Base-by-base conservation (phyloP, 768 basidiomycete species). In the Pleurotus eryngii region DNA sequence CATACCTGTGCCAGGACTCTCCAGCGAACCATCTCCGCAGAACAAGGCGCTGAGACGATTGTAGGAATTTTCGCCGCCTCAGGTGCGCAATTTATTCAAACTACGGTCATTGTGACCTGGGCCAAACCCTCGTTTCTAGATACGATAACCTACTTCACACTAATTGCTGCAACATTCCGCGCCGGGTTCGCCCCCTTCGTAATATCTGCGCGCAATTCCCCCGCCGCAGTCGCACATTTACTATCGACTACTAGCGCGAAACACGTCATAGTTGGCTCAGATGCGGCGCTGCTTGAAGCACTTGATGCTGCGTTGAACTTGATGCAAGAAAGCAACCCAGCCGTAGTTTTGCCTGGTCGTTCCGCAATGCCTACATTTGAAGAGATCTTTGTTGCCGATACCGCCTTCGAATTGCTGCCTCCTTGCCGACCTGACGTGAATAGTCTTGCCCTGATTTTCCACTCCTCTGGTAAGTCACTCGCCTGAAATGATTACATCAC, bases 191-290 rank as follows among this genome's bases (percentile, higher is more conserved):
- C 63, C 8, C 60, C 70, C 1, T 63, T 72, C 35, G 59, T 69
- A 20, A 60, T 73, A 15, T 74, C 73, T 8, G 71, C 70, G 5
- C 69, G 73, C 62, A 80, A 77, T 63, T 77, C 76, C 0, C 67
- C 75, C 0, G 65, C 74, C 4, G 77, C 76, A 6, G 71, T 76
- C 35, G 75, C 77, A 1, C 76, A 79, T 55, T 67, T 81, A 14
- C 65, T 76, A 57, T 60, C 63, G 6, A 49, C 11, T 22, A 56
- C 55, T 18, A 27, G 42, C 8, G 49, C 57, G 9, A 48, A 37
- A 17, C 59, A 65, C 47, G 22, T 73, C 15, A 62, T 72, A 18
- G 66, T 72, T 46, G 63, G 70, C 12, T 43, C 38, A 3, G 72
- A 73, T 38, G 58, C 56, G 2, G 53, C 69, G 2, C 60, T 67